Evolutionary conservation across 2,329 filamentous ascomycete species (phyloP).

Genomic region (Bretziella fagacearum): DNA sequence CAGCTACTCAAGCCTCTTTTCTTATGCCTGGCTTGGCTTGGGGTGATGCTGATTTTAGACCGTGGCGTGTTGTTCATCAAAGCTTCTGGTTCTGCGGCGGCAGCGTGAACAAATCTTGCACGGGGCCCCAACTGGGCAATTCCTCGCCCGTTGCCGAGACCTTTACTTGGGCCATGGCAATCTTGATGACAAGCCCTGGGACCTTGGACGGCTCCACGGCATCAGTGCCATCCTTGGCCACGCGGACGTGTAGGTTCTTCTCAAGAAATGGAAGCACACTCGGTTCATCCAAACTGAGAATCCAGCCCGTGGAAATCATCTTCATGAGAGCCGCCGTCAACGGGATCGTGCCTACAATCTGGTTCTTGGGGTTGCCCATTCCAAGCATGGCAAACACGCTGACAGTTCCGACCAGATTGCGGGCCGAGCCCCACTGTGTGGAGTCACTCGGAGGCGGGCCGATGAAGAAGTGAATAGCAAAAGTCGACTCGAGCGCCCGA

Average conservation of each 20-base stretch:
- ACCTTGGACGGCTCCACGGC: slow-evolving; percentile 19
- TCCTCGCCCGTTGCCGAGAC: slow-evolving; percentile 21
- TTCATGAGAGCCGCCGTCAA: slow-evolving; percentile 33
- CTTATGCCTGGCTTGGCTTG: no score
- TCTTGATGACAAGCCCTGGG: slow-evolving; percentile 22
- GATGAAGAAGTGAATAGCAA: slow-evolving; percentile 49
- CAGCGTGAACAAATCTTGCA: slow-evolving; percentile 16
- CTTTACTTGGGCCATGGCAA: slow-evolving; percentile 25
- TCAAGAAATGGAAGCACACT: slow-evolving; percentile 28
- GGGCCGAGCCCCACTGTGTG: slow-evolving; percentile 32
- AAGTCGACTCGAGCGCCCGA: slow-evolving; percentile 42
- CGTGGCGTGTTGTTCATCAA: background rate
- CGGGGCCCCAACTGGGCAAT: slow-evolving; percentile 24
- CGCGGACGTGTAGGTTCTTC: slow-evolving; percentile 22
- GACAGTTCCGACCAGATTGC: slow-evolving; percentile 44
- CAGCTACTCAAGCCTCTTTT: no score
- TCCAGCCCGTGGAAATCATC: slow-evolving; percentile 23
- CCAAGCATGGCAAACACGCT: slow-evolving; percentile 33
- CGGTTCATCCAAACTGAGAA: slow-evolving; percentile 24
- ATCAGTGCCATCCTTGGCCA: slow-evolving; percentile 20
- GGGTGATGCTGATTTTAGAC: no score
- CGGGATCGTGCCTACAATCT: slow-evolving; percentile 28
- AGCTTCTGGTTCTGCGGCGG: slow-evolving; percentile 3
- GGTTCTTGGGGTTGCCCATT: slow-evolving; percentile 15
- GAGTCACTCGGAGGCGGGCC: slow-evolving; percentile 33